A percentile compares a stretch with the other conserved stretches of the same genome.
Conservation (phyloP, 345 rosid genomes). For the Lumnitzera racemosa region DNA sequence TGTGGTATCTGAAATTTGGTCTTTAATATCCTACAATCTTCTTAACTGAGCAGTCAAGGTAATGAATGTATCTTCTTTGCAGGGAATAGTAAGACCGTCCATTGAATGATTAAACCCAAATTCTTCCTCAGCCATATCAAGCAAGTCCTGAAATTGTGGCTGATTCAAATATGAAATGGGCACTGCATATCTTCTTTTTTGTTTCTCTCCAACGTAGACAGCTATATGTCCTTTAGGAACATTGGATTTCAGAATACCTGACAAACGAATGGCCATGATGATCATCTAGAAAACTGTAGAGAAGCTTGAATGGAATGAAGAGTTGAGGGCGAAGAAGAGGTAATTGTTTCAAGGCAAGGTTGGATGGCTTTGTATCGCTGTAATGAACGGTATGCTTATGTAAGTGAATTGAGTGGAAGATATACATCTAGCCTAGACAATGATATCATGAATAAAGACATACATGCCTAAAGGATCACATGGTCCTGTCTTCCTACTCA, state of each 20-base stretch:
- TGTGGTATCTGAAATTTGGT: background rate
- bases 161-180: constrained; percentile 31
- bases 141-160: constrained; percentile 27
- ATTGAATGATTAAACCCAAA: constrained; percentile 32
- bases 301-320: too few relatives aligned
- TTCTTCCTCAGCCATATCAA: constrained; percentile 30
- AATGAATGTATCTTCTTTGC: constrained; percentile 29
- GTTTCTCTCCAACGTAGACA: constrained; percentile 28
- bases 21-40: background rate
- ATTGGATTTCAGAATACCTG: background rate
- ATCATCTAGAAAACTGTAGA: too few relatives aligned
- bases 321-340: background rate
- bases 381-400: background rate
- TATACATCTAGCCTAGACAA: constrained; percentile 6
- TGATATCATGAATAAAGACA: constrained; percentile 1
- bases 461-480: constrained; percentile 7
- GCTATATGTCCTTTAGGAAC: constrained; percentile 32
- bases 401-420: background rate
- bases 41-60: constrained; percentile 5
- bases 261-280: too few relatives aligned
- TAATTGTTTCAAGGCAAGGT: background rate
- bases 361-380: background rate
- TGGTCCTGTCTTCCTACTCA: constrained; percentile 7
- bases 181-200: constrained; percentile 24
- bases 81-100: constrained; percentile 33